These are phyloP conservation scores for Cochlearia excelsa DNA, from an alignment of 345 rosid genomes.

Conservation along the genomic window DNA sequence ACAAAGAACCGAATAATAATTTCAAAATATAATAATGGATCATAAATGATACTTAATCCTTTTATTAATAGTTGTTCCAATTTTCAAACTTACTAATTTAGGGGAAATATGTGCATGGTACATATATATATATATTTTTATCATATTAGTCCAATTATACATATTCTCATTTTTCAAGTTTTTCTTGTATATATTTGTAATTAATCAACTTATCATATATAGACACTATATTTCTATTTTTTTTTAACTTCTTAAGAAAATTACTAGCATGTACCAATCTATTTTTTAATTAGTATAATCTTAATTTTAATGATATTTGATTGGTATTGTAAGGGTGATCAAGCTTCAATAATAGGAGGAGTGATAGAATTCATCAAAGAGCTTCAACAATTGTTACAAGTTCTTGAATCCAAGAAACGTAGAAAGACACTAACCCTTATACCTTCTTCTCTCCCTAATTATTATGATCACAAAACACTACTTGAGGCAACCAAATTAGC, in stretches of 20 bases:
- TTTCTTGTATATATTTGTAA: neutral
- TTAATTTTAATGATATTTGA: conserved; percentile 4
- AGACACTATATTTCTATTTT: neutral
- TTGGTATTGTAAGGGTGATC: conserved; percentile 61
- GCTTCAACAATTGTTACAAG: conserved; percentile 72
- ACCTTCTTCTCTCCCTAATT: conserved; percentile 32
- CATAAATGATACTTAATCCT: no score
- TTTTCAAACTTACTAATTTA: conserved; percentile 2
- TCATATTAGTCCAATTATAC: neutral
- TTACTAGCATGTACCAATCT: conserved; percentile 11
- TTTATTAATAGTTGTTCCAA: neutral
- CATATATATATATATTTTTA: neutral
- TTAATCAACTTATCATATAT: no score
- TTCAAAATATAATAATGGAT: no score
- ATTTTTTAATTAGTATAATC: conserved; percentile 9
- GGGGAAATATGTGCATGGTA: neutral
- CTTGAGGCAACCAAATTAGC: conserved; percentile 27
- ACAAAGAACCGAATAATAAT: no score
- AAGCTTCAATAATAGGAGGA: conserved; percentile 94
- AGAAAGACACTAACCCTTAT: conserved; percentile 64
- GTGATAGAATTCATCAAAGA: conserved; percentile 90
- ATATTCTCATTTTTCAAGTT: neutral
- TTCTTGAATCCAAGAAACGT: conserved; percentile 81
- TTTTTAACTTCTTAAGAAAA: neutral
- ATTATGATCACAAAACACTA: conserved; percentile 32